Evolutionary conservation across 2,329 filamentous ascomycete genomes (phyloP).

Genomic region (Fusarium hostae): DNA sequence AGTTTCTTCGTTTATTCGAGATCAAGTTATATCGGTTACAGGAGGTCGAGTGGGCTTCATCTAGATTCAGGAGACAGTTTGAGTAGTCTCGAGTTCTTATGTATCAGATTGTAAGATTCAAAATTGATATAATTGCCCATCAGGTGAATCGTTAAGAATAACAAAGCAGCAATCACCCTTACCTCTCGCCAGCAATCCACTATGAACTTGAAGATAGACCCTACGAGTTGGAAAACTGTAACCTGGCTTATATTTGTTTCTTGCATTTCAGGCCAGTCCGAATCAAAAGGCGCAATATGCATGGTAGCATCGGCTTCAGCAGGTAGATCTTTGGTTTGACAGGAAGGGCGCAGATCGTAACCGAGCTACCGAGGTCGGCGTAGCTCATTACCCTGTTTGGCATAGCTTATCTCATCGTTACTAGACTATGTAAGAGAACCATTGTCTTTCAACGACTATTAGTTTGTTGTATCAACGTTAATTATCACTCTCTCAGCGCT

Average conservation of each 20-base stretch:
- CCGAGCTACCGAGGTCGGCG: slow-evolving; percentile 1
- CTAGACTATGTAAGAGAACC: neutral
- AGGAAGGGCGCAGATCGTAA: neutral
- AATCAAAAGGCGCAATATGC: fast-evolving
- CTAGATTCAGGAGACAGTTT: no score
- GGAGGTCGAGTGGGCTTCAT: no score
- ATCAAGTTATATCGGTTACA: no score
- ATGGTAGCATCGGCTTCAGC: neutral
- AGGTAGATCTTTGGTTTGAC: neutral
- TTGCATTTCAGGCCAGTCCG: neutral
- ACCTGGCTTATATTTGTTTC: neutral
- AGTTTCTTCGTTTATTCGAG: fast-evolving
- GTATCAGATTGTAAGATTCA: no score
- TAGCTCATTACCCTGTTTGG: neutral
- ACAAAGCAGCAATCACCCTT: neutral
- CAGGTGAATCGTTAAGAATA: neutral
- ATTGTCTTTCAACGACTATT: neutral
- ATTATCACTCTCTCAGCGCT: no score
- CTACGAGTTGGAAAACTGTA: fast-evolving
- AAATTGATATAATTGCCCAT: neutral
- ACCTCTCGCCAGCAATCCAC: neutral
- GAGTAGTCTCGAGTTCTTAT: no score
- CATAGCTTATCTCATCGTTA: neutral
- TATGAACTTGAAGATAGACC: fast-evolving
- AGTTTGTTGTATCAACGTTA: neutral